Evolutionary conservation across 768 basidiomycete species (phyloP).

Genomic region (Panaeolus papilionaceus): DNA sequence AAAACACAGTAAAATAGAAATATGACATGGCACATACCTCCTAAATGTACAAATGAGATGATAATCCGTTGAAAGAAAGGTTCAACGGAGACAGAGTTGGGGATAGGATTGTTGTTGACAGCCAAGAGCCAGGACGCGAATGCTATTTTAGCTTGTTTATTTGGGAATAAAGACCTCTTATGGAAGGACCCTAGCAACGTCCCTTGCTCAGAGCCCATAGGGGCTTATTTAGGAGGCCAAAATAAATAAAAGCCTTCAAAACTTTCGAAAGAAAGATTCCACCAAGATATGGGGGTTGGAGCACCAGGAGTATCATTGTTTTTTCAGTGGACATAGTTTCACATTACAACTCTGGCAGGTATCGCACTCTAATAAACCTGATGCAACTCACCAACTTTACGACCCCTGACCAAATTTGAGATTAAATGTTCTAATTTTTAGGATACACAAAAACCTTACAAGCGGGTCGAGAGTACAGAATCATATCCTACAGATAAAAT

Average conservation of each 20-base stretch:
- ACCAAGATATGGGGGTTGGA: neutral
- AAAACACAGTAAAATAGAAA: neutral
- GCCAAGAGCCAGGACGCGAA: constrained; percentile 23
- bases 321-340: too few relatives aligned
- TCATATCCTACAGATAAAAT: neutral
- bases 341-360: too few relatives aligned
- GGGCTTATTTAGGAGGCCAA: neutral
- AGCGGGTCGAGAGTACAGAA: neutral
- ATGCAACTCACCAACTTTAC: too few relatives aligned
- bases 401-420: too few relatives aligned
- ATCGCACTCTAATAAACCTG: too few relatives aligned
- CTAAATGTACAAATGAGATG: constrained; percentile 13
- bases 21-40: neutral
- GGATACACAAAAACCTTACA: neutral
- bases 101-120: constrained; percentile 20
- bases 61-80: neutral
- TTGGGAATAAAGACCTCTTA: constrained; percentile 19
- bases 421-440: neutral
- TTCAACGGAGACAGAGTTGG: neutral
- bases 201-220: neutral
- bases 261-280: neutral
- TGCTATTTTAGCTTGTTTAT: constrained; percentile 30
- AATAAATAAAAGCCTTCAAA: neutral
- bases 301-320: too few relatives aligned
- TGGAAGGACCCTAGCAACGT: constrained; percentile 15